Conservation (phyloP, 441 rosid genomes). For the Pelargonium fulgidum region DNA sequence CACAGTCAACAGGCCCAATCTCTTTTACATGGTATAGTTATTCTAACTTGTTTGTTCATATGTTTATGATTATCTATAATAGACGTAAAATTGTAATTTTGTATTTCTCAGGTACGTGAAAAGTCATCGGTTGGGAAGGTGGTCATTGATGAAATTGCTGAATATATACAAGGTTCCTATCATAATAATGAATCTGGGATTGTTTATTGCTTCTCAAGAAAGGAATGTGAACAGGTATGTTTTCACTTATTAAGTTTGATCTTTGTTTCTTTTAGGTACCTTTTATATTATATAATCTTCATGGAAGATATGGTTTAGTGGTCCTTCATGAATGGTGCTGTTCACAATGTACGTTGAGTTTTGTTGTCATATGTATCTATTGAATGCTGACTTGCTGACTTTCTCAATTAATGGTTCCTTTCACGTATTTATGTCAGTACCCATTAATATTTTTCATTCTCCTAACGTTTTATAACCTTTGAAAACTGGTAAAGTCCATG, state of each 20-base stretch:
- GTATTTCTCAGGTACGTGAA: conserved; percentile 57
- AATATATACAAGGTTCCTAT: conserved; percentile 69
- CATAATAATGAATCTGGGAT: conserved; percentile 91
- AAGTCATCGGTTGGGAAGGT: conserved; percentile 77
- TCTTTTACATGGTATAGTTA: conserved; percentile 71
- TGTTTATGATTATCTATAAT: conserved; percentile 13
- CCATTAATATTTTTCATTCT: background rate
- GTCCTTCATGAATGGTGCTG: background rate
- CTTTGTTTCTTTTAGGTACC: conserved; percentile 7
- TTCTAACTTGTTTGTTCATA: conserved; percentile 16
- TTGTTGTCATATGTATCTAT: background rate
- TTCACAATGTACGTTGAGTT: background rate
- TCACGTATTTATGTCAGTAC: background rate
- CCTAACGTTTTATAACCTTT: background rate
- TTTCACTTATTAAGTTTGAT: conserved; percentile 15
- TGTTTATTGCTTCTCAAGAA: conserved; percentile 91
- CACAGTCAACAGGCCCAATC: conserved; percentile 96
- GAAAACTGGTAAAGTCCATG: background rate
- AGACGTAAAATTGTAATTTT: conserved; percentile 13
- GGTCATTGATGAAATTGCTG: conserved; percentile 82
- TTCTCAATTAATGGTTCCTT: background rate
- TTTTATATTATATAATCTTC: background rate
- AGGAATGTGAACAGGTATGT: conserved; percentile 91
- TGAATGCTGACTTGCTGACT: background rate
- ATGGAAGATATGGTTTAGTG: background rate